These are phyloP conservation scores for Beauveria sp. DNA, from an alignment of 2,329 filamentous ascomycete genomes.

Conservation along the genomic window DNA sequence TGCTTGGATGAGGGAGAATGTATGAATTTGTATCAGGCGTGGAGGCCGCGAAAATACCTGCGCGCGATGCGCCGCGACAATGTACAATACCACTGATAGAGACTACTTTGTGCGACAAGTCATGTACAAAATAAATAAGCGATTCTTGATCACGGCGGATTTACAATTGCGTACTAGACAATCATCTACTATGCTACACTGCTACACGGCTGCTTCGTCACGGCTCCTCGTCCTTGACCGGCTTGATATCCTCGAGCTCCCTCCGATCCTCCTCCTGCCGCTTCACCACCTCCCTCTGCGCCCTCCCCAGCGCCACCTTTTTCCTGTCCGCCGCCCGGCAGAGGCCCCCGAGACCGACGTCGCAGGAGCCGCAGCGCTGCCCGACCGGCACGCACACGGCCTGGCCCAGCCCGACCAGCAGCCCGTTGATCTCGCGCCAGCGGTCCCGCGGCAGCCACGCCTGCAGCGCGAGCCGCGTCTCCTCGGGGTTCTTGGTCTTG, in stretches of 20 bases:
- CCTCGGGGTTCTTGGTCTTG: slow-evolving; percentile 71
- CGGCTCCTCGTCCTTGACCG: slow-evolving; percentile 14
- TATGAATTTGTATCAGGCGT: not conserved
- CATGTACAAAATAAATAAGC: slow-evolving; percentile 8
- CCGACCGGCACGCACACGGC: slow-evolving; percentile 76
- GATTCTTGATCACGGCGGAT: not conserved
- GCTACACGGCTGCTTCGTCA: too few species aligned
- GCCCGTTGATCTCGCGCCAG: slow-evolving; percentile 88
- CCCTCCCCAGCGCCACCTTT: slow-evolving; percentile 39
- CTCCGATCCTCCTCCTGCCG: slow-evolving; percentile 18
- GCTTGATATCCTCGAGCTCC: slow-evolving; percentile 18
- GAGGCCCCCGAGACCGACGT: slow-evolving; percentile 65
- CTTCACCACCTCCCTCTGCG: slow-evolving; percentile 10
- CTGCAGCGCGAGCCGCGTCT: slow-evolving; percentile 68
- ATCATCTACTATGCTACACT: too few species aligned
- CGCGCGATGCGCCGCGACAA: not conserved
- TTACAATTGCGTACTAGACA: not conserved
- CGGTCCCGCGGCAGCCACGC: slow-evolving; percentile 75
- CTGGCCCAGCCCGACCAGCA: slow-evolving; percentile 85
- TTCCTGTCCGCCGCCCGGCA: slow-evolving; percentile 65
- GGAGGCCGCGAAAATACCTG: not conserved
- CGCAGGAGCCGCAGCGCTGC: slow-evolving; percentile 77
- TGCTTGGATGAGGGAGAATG: not conserved
- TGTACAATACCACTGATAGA: slow-evolving; percentile 9
- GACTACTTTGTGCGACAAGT: not conserved